Evolutionary conservation across 2,329 filamentous ascomycete species (phyloP), one percentile per base, ranked within the genome.

Genomic region (Aspergillus brunneoviolaceus): DNA sequence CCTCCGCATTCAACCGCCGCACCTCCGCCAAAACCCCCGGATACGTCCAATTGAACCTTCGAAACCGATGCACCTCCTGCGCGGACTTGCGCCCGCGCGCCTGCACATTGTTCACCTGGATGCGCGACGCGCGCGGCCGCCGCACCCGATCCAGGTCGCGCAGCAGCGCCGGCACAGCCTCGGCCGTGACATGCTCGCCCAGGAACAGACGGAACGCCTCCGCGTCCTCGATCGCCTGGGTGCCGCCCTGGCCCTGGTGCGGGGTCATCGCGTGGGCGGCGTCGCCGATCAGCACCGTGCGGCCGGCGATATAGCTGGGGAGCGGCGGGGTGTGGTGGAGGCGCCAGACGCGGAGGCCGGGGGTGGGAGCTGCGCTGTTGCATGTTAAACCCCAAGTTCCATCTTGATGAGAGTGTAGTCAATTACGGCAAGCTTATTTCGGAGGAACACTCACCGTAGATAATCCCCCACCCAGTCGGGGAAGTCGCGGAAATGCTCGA

Each of bases 221-320:
- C 4, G 59, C 61, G 39, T 63, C 61, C 49, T 63, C 61, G 16
- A 63, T 57, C 4, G 61, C 59, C 25, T 63, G 61, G 27, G 33
- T 61, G 4, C 59, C 52, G 14, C 59, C 61, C 51, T 65, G 56
- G 39, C 62, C 65, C 57, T 68, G 66, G 53, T 68, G 66, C 12
- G 67, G 65, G 11, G 62, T 61, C 65, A 69, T 66, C 9, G 67
- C 63, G 55, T 69, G 67, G 6, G 67, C 67, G 27, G 67, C 67
- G 39, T 69, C 67, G 11, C 67, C 67, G 14, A 69, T 29, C 11
- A 69, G 57, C 16, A 67, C 60, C 5, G 57, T 60, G 33, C 64
- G 58, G 33, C 67, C 67, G 11, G 54, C 51, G 7, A 62, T 68
- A 49, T 65, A 67, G 1, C 53, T 62, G 5, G 62, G 62, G 12